phyloP scores from a whole-genome alignment of 129 eudicot species.

The Chrysanthemum lavandulifolium region DNA sequence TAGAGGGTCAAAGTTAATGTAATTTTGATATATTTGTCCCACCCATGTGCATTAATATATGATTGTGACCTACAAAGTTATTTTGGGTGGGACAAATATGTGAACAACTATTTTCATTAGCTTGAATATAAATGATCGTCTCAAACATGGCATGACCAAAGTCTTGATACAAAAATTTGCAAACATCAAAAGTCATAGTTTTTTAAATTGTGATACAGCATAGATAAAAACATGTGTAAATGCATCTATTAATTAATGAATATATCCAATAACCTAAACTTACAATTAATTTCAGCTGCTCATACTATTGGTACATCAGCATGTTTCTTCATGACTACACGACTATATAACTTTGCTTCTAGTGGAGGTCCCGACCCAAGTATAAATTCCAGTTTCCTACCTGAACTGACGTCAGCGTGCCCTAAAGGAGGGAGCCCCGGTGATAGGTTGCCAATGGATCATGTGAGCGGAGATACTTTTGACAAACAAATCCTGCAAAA shows the following conservation, averaged over 20 bases:
- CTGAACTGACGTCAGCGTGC: constrained; percentile 45
- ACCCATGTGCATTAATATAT: constrained; percentile 7
- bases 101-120: too few relatives aligned
- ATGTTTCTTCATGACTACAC: constrained; percentile 61
- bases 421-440: constrained; percentile 42
- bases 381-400: constrained; percentile 51
- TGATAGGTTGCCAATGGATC: constrained; percentile 50
- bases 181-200: too few relatives aligned
- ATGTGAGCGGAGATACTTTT: constrained; percentile 44
- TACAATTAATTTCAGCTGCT: constrained; percentile 44
- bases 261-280: neutral
- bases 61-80: neutral
- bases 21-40: constrained; percentile 1
- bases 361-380: constrained; percentile 54
- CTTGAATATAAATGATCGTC: neutral
- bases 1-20: constrained; percentile 15
- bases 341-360: constrained; percentile 53
- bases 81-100: neutral
- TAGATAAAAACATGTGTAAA: neutral
- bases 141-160: neutral
- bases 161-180: too few relatives aligned
- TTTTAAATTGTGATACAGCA: too few relatives aligned
- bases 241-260: neutral
- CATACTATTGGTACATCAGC: constrained; percentile 83
- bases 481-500: constrained; percentile 55